Base-by-base conservation (phyloP, 2,329 filamentous ascomycete species). In the Ophiostoma quercus region DNA sequence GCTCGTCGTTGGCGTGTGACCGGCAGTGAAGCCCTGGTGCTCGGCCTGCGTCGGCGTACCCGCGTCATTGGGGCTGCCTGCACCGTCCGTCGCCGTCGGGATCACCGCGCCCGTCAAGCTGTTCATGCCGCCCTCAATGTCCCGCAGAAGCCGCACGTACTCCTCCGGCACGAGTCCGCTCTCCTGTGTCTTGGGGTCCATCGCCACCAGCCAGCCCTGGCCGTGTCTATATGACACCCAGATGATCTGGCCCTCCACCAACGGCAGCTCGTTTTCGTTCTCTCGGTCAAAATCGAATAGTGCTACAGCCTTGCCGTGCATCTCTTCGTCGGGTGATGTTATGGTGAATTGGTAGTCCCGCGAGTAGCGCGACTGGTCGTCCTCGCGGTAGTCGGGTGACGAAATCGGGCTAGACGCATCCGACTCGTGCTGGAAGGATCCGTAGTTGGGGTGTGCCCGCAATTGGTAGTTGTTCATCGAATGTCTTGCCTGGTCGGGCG, bases 211-310 rank as follows among this genome's bases (percentile, higher is more conserved):
- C 95, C 95, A 99, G 69, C 95, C 95, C 80, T 98, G 93, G 19
- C 94, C 94, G 77, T 98, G 94, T 62, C 95, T 87, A 79, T 98
- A 99, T 19, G 92, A 96, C 32, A 99, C 94, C 83, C 95, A 91
- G 70, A 99, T 97, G 70, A 97, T 92, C 77, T 99, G 95, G 6
- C 95, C 95, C 80, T 99, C 95, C 0, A 92, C 89, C 66, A 99
- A 82, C 3, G 93, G 92, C 70, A 99, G 82, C 79, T 99, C 95
- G 77, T 98, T 99, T 78, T 97, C 93, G 78, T 98, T 97, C 79
- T 98, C 94, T 41, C 94, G 87, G 75, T 89, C 89, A 80, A 99
- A 99, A 77, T 97, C 94, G 77, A 97, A 99, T 29, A 99, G 83
- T 7, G 95, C 95, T 37, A 99, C 92, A 12, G 93, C 94, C 78